Percentiles rank a stretch among this genome's conserved stretches.
Evolutionary conservation across 2,329 filamentous ascomycete species (phyloP).

Genomic region (Colletotrichum sp.): DNA sequence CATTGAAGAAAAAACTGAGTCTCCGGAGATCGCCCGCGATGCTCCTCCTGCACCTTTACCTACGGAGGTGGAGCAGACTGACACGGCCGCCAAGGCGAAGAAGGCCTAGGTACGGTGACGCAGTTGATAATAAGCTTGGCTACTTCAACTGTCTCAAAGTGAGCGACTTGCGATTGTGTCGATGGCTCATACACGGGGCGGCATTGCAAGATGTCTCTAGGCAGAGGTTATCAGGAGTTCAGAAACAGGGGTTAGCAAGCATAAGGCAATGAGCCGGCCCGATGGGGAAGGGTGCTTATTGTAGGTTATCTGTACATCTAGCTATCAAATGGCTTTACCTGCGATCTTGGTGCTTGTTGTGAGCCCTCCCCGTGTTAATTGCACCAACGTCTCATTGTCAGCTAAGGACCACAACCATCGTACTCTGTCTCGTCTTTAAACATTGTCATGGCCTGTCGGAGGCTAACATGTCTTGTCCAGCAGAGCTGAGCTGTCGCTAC

Average conservation of each 20-base stretch:
- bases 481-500: neutral
- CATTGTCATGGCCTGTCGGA: neutral
- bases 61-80: constrained; percentile 13
- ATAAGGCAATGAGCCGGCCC: neutral
- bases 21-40: constrained; percentile 26
- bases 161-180: neutral
- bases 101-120: neutral
- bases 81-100: constrained; percentile 7
- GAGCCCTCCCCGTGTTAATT: neutral
- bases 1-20: constrained; percentile 37
- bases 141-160: neutral
- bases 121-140: neutral
- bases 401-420: neutral
- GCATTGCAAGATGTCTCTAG: neutral
- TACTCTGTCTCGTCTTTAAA: neutral
- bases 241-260: neutral
- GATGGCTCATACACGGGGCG: neutral
- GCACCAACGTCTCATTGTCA: neutral
- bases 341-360: neutral
- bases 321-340: constrained; percentile 11
- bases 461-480: neutral
- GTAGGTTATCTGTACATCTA: constrained; percentile 20
- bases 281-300: neutral
- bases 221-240: neutral
- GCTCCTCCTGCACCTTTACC: constrained; percentile 2